phyloP scores from a whole-genome alignment of 768 basidiomycete species.

The Leccinum rimulosum region DNA sequence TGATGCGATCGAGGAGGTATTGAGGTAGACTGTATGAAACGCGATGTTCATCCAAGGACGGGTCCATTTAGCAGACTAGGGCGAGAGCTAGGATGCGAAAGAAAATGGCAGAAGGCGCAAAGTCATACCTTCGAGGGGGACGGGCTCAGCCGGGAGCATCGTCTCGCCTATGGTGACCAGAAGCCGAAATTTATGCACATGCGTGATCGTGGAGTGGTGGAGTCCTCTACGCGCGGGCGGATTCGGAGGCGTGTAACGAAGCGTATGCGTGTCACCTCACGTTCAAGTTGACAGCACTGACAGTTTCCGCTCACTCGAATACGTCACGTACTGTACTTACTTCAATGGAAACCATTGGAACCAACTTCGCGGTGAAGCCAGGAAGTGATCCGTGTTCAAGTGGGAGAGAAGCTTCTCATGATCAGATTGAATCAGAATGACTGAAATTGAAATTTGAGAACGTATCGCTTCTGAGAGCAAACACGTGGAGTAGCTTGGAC shows the following conservation, averaged over 20 bases:
- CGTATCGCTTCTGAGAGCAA: no score
- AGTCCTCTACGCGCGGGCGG: neutral
- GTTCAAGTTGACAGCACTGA: neutral
- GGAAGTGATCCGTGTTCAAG: neutral
- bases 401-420: neutral
- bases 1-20: conserved; percentile 25
- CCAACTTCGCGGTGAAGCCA: neutral
- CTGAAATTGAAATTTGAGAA: no score
- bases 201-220: neutral
- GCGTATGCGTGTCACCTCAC: neutral
- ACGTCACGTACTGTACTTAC: conserved; percentile 13
- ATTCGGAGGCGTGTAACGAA: conserved; percentile 6
- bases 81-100: neutral
- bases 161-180: neutral
- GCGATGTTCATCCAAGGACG: conserved; percentile 6
- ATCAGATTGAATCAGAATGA: neutral
- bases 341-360: no score
- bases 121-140: conserved; percentile 9
- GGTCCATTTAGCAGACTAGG: conserved; percentile 6
- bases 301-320: conserved; percentile 5
- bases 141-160: conserved; percentile 8
- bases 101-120: neutral
- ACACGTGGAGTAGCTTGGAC: neutral
- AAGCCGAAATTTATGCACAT: neutral
- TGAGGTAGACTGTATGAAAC: conserved; percentile 18